Percentiles rank a stretch among this genome's conserved stretches.
These are phyloP conservation scores for Decorospora gaudefroyi DNA, from an alignment of 2,329 filamentous ascomycete genomes.

Conservation along the genomic window DNA sequence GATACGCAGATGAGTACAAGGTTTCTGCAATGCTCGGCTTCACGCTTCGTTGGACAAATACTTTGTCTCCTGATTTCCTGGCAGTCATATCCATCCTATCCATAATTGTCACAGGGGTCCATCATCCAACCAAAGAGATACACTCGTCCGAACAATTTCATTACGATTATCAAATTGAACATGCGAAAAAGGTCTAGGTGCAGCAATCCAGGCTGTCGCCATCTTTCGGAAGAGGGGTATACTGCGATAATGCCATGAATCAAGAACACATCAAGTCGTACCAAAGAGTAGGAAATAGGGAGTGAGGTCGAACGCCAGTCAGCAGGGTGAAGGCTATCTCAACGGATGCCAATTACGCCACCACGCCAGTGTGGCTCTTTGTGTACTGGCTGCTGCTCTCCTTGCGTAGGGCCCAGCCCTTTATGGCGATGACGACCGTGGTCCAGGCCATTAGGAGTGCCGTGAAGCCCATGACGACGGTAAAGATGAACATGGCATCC, in stretches of 20 bases:
- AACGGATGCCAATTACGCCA: slow-evolving; percentile 24
- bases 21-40: too few relatives aligned
- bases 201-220: slow-evolving; percentile 32
- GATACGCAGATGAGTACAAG: slow-evolving; percentile 8
- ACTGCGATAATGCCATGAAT: slow-evolving; percentile 24
- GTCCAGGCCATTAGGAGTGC: slow-evolving; percentile 85
- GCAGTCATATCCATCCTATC: background rate
- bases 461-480: slow-evolving; percentile 80
- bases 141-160: background rate
- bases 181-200: slow-evolving; percentile 20
- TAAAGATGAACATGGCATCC: slow-evolving; percentile 93
- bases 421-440: slow-evolving; percentile 76
- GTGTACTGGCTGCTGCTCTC: slow-evolving; percentile 37
- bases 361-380: slow-evolving; percentile 34
- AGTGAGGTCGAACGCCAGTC: slow-evolving; percentile 3
- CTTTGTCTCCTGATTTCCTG: too few relatives aligned
- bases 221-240: slow-evolving; percentile 36
- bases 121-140: background rate
- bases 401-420: slow-evolving; percentile 73
- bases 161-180: slow-evolving; percentile 4
- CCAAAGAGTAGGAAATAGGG: slow-evolving; percentile 18
- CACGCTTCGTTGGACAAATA: too few relatives aligned
- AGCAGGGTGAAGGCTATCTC: background rate
- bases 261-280: slow-evolving; percentile 18
- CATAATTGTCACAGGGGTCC: background rate